Conservation (phyloP, 1,139 yeast species). For the Taphrina sp. region DNA sequence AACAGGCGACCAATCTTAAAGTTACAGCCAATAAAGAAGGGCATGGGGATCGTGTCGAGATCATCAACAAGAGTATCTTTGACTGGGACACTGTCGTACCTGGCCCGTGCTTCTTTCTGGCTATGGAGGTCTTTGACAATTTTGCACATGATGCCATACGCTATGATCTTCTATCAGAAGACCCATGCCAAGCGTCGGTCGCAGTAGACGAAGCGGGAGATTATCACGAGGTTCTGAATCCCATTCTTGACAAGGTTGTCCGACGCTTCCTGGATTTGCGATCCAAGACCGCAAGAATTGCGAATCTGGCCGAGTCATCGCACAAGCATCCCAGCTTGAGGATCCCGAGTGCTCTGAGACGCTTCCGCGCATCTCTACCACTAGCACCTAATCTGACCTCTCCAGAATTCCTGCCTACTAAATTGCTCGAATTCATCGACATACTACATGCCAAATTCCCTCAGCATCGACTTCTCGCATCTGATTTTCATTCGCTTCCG, state of each 20-base stretch:
- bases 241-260: slow-evolving; percentile 64
- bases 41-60: slow-evolving; percentile 57
- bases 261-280: slow-evolving; percentile 56
- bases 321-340: slow-evolving; percentile 20
- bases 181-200: slow-evolving; percentile 77
- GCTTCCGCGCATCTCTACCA: slow-evolving; percentile 52
- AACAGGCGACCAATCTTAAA: slow-evolving; percentile 52
- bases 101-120: slow-evolving; percentile 76
- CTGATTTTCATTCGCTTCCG: slow-evolving; percentile 70
- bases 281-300: slow-evolving; percentile 47
- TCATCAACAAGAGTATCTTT: slow-evolving; percentile 71
- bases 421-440: slow-evolving; percentile 65
- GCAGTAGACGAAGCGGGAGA: slow-evolving; percentile 72
- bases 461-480: slow-evolving; percentile 65
- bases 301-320: neutral
- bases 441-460: slow-evolving; percentile 68
- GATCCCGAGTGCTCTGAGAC: slow-evolving; percentile 44
- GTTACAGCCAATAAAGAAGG: slow-evolving; percentile 39
- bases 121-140: slow-evolving; percentile 81
- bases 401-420: slow-evolving; percentile 79
- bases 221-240: slow-evolving; percentile 70
- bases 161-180: slow-evolving; percentile 65
- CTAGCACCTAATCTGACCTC: slow-evolving; percentile 66
- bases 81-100: slow-evolving; percentile 65
- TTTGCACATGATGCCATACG: slow-evolving; percentile 79